These are phyloP conservation scores for Yarrowia sp. DNA, from an alignment of 805 yeast species.

Conservation along the genomic window DNA sequence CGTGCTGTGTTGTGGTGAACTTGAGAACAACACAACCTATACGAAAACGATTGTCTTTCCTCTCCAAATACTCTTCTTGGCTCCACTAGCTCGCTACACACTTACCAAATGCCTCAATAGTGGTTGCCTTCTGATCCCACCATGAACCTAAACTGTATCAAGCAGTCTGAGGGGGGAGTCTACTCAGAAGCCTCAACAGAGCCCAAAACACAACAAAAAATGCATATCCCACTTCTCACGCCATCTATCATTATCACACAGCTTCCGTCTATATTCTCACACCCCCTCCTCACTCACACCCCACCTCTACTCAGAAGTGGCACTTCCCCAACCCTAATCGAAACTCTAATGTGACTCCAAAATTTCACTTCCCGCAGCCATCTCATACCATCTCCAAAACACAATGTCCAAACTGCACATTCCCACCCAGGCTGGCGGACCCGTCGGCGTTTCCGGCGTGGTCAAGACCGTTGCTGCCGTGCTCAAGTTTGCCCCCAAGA, in stretches of 20 bases:
- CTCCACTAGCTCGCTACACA: not conserved
- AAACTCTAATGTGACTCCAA: slow-evolving; percentile 20
- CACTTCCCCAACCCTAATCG: slow-evolving; percentile 15
- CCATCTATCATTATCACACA: not conserved
- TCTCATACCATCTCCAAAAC: not conserved
- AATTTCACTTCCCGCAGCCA: slow-evolving; percentile 8
- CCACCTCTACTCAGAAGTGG: not conserved
- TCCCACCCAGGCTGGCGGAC: slow-evolving; percentile 21
- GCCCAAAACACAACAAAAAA: too few relatives aligned
- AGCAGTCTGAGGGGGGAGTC: not conserved
- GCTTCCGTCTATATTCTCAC: not conserved
- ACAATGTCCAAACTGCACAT: slow-evolving; percentile 22
- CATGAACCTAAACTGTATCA: not conserved
- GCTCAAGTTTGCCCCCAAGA: slow-evolving; percentile 9
- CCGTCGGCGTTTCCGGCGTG: slow-evolving; percentile 20
- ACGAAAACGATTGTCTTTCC: not conserved
- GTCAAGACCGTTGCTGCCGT: slow-evolving; percentile 26
- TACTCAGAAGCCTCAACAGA: too few relatives aligned
- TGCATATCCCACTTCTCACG: too few relatives aligned
- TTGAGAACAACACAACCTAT: too few relatives aligned
- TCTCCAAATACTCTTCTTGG: not conserved
- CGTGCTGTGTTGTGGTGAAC: too few relatives aligned
- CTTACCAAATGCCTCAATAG: not conserved
- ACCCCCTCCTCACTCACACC: not conserved
- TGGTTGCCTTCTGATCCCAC: slow-evolving; percentile 9